Percentiles rank a stretch among this genome's conserved stretches.
Conservation (phyloP, 495 filamentous ascomycete genomes). For the Apiosordaria backusii region DNA sequence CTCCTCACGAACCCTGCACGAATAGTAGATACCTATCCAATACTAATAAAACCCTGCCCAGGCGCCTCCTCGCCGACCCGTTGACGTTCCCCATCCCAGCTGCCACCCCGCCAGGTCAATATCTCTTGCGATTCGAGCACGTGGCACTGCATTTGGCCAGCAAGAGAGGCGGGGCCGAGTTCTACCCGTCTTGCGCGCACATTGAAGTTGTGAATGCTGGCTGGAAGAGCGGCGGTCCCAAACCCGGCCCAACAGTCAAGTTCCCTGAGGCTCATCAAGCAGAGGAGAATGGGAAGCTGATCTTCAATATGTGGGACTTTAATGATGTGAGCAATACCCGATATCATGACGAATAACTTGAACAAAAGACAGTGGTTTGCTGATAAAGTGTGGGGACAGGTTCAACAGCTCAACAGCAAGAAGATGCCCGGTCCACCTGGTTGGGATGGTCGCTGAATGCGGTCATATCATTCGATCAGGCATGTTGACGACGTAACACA, state of each 20-base stretch:
- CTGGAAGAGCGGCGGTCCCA: not conserved
- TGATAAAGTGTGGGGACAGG: not conserved
- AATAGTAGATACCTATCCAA: not conserved
- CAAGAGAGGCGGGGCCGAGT: not conserved
- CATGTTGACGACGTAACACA: too few relatives aligned
- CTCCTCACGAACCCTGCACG: not conserved
- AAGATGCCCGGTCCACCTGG: not conserved
- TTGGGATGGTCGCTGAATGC: not conserved
- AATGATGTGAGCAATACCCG: not conserved
- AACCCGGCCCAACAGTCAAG: not conserved
- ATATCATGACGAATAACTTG: too few relatives aligned
- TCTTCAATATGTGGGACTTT: not conserved
- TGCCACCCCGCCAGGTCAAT: not conserved
- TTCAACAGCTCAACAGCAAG: not conserved
- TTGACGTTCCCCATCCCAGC: too few relatives aligned
- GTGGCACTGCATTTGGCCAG: not conserved
- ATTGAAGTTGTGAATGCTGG: not conserved
- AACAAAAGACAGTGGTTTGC: not conserved
- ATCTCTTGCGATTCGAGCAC: not conserved
- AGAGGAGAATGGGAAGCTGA: not conserved
- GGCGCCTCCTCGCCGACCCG: not conserved
- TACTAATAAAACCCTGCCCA: too few relatives aligned
- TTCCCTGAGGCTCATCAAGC: not conserved
- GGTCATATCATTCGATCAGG: too few relatives aligned
- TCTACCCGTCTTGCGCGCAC: not conserved